A percentile compares a stretch with the other conserved stretches of the same genome.
phyloP scores from a whole-genome alignment of 2,329 filamentous ascomycete species.

The Sporothrix sp. region DNA sequence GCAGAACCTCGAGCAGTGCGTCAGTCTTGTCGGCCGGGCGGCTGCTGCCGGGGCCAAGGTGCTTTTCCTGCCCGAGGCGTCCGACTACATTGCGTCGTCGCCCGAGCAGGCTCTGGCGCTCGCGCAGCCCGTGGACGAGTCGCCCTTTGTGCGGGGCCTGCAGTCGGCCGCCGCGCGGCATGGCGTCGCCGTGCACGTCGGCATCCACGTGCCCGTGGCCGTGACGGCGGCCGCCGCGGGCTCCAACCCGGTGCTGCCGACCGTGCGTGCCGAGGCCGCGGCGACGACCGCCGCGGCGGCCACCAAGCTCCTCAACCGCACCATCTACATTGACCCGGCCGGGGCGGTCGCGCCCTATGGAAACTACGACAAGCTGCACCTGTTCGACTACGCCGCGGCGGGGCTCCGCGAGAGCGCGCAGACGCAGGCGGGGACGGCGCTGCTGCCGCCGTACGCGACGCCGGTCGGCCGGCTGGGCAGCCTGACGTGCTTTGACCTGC shows the following conservation, averaged over 20 bases:
- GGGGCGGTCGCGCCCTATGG: conserved; percentile 31
- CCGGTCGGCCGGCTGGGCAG: conserved; percentile 65
- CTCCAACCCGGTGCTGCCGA: conserved; percentile 17
- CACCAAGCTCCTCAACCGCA: conserved; percentile 41
- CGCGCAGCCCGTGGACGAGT: conserved; percentile 54
- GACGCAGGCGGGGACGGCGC: conserved; percentile 22
- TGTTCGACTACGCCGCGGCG: conserved; percentile 61
- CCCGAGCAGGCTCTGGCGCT: conserved; percentile 60
- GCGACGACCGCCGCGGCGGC: background rate
- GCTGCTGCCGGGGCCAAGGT: conserved; percentile 65
- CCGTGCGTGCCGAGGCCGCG: conserved; percentile 21
- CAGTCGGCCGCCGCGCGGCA: conserved; percentile 55
- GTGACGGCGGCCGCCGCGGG: conserved; percentile 23
- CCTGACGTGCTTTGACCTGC: conserved; percentile 83
- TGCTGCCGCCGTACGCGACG: conserved; percentile 58
- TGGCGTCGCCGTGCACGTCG: conserved; percentile 68
- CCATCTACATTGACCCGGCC: conserved; percentile 39
- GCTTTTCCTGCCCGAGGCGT: conserved; percentile 86
- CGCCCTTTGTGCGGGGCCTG: conserved; percentile 68
- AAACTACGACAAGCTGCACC: conserved; percentile 77
- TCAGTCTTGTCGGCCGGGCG: conserved; percentile 60
- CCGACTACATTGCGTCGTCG: conserved; percentile 72
- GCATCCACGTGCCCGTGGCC: conserved; percentile 66
- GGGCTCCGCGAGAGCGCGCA: conserved; percentile 33
- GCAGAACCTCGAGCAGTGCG: conserved; percentile 73